Percentiles rank a stretch among this genome's conserved stretches.
These are phyloP conservation scores for Isabelozyma gotoi DNA, from an alignment of 805 yeast species.

Conservation along the genomic window DNA sequence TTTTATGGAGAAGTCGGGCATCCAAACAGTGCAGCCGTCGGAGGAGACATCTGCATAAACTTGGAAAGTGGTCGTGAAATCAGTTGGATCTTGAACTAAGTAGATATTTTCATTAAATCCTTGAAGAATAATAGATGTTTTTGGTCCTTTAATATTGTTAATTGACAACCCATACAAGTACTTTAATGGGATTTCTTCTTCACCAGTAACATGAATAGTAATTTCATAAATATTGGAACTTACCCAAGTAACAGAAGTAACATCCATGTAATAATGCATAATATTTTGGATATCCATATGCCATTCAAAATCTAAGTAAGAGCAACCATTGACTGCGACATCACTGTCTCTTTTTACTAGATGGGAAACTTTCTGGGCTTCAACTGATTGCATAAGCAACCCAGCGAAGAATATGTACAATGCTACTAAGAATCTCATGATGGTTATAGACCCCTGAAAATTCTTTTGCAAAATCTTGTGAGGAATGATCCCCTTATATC, in stretches of 20 bases:
- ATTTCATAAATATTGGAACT: not conserved
- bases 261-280: not conserved
- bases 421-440: not conserved
- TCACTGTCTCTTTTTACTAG: not conserved
- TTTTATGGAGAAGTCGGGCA: not conserved
- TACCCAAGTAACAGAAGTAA: not conserved
- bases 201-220: not conserved
- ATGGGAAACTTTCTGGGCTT: not conserved
- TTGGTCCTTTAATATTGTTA: not conserved
- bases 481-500: no score
- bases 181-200: not conserved
- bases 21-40: not conserved
- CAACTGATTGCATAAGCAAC: not conserved
- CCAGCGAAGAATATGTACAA: not conserved
- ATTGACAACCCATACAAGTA: not conserved
- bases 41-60: not conserved
- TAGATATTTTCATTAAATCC: not conserved
- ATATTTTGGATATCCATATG: not conserved
- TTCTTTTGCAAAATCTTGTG: no score
- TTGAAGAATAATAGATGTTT: not conserved
- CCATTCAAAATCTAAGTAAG: not conserved
- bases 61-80: not conserved
- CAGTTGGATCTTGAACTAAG: not conserved
- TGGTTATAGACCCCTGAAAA: not conserved
- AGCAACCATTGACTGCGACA: not conserved